Conservation (phyloP, 2,329 filamentous ascomycete genomes). For the Westerdykella aurantiaca region DNA sequence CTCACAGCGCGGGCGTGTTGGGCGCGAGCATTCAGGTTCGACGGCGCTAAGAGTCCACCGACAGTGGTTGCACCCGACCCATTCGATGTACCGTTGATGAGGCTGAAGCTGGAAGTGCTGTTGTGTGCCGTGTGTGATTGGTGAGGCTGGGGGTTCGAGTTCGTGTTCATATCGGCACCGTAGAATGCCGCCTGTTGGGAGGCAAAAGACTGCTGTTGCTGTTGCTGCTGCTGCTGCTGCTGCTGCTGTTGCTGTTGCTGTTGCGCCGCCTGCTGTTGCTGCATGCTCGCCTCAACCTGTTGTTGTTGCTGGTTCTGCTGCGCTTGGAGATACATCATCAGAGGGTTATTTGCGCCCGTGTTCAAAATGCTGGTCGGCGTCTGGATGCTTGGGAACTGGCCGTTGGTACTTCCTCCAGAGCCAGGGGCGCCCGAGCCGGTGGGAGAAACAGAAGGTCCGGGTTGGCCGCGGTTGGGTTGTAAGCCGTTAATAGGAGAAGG, state of each 20-base stretch:
- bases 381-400: slow-evolving; percentile 55
- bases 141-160: slow-evolving; percentile 50
- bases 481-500: slow-evolving; percentile 55
- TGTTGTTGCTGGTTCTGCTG: slow-evolving; percentile 42
- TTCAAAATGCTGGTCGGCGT: slow-evolving; percentile 70
- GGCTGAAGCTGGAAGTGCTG: slow-evolving; percentile 47
- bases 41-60: slow-evolving; percentile 70
- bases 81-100: slow-evolving; percentile 39
- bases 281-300: slow-evolving; percentile 27
- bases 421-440: slow-evolving; percentile 54
- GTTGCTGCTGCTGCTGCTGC: slow-evolving; percentile 44
- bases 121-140: slow-evolving; percentile 54
- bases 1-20: slow-evolving; percentile 79
- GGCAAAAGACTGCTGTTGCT: slow-evolving; percentile 58
- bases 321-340: slow-evolving; percentile 90
- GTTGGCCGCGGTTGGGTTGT: slow-evolving; percentile 49
- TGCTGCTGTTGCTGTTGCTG: slow-evolving; percentile 18
- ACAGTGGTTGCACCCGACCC: slow-evolving; percentile 60
- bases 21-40: slow-evolving; percentile 53
- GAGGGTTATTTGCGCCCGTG: slow-evolving; percentile 71
- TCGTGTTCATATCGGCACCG: slow-evolving; percentile 58
- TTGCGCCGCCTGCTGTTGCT: slow-evolving; percentile 22
- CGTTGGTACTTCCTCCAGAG: slow-evolving; percentile 49
- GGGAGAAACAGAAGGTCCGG: slow-evolving; percentile 55
- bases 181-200: slow-evolving; percentile 79